Conservation (phyloP, 164 flowering plant genomes). For the Cinnamomum micranthum region DNA sequence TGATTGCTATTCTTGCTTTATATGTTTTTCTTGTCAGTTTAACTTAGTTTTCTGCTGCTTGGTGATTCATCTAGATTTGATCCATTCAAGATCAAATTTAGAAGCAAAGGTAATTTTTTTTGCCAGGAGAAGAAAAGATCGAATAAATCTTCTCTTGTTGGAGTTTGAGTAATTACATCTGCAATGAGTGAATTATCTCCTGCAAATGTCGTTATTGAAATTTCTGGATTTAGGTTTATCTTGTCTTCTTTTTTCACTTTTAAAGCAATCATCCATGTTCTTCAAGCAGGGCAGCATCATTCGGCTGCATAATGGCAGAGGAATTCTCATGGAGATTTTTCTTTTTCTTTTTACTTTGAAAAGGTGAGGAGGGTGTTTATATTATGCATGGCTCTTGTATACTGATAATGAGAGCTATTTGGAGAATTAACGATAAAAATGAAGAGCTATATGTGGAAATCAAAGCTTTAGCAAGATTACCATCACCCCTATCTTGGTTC, state of each 20-base stretch:
- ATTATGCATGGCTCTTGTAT: conserved; percentile 15
- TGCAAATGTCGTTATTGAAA: background rate
- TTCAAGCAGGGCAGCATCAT: conserved; percentile 40
- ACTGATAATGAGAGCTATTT: conserved; percentile 14
- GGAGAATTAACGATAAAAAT: conserved; percentile 16
- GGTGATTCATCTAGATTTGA: background rate
- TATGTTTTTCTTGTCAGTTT: conserved; percentile 2
- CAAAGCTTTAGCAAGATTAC: conserved; percentile 39
- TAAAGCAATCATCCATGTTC: conserved; percentile 42
- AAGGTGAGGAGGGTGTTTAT: conserved; percentile 44
- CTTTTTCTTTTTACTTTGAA: conserved; percentile 28
- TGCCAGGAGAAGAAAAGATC: background rate
- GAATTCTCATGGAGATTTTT: conserved; percentile 19
- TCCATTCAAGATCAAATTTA: background rate
- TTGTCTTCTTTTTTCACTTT: conserved; percentile 18
- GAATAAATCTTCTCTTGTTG: too few relatives aligned
- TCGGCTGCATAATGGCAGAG: conserved; percentile 28
- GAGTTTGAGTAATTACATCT: background rate
- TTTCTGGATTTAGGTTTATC: background rate
- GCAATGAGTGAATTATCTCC: background rate
- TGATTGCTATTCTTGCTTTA: conserved; percentile 4
- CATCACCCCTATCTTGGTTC: conserved; percentile 84
- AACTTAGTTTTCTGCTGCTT: background rate
- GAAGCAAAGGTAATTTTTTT: background rate
- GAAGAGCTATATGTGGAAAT: conserved; percentile 14